phyloP scores from a whole-genome alignment of 164 flowering plant species.

The Annona squamosa region DNA sequence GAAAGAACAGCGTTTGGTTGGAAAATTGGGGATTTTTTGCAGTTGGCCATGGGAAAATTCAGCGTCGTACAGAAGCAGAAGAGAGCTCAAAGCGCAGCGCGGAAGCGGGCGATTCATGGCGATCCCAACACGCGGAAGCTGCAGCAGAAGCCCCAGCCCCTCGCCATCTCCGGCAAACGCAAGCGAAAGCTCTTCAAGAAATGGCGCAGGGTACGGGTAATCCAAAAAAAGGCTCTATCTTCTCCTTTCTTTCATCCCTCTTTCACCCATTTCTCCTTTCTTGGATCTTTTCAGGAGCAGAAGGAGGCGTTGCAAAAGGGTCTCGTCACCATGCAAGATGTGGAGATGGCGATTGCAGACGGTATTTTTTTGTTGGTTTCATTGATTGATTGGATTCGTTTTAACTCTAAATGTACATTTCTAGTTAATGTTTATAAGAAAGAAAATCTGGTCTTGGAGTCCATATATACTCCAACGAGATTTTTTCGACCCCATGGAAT shows the following conservation, averaged over 20 bases:
- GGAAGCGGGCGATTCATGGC: constrained; percentile 56
- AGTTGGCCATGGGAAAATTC: constrained; percentile 53
- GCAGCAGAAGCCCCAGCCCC: constrained; percentile 40
- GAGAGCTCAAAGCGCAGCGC: constrained; percentile 38
- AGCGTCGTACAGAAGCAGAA: constrained; percentile 69
- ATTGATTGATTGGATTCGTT: background rate
- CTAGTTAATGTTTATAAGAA: no score
- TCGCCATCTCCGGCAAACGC: constrained; percentile 78
- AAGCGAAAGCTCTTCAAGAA: constrained; percentile 77
- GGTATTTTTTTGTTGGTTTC: constrained; percentile 24
- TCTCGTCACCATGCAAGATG: constrained; percentile 55
- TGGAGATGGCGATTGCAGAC: constrained; percentile 72
- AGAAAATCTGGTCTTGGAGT: no score
- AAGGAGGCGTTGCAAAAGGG: constrained; percentile 68
- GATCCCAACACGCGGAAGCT: constrained; percentile 71
- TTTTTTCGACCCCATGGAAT: no score
- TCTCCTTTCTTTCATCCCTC: constrained; percentile 2
- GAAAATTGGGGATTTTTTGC: background rate
- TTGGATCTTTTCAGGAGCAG: constrained; percentile 46
- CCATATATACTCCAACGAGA: no score
- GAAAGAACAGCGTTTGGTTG: background rate
- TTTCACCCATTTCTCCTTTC: background rate
- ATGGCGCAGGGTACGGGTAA: constrained; percentile 58
- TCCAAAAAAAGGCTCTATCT: constrained; percentile 1
- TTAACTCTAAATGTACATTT: no score